phyloP scores from a whole-genome alignment of 2,329 filamentous ascomycete species.

The Magnaporthiopsis rhizophila region DNA sequence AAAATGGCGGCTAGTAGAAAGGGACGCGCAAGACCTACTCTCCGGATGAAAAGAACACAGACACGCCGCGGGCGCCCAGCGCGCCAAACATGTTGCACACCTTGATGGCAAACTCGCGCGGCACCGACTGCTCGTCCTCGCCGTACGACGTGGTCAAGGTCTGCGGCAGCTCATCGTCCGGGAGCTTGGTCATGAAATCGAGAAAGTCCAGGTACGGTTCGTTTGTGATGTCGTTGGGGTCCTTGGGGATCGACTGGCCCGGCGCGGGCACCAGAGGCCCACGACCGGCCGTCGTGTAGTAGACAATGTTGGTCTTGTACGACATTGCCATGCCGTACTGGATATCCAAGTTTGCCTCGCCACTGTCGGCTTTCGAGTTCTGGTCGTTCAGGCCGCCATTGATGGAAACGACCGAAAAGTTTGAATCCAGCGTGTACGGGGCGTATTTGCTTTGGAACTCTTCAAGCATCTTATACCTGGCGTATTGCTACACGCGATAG shows the following conservation, averaged over 20 bases:
- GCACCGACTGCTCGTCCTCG: constrained; percentile 48
- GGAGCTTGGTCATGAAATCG: constrained; percentile 36
- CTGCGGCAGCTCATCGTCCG: constrained; percentile 39
- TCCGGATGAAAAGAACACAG: constrained; percentile 41
- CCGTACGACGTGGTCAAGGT: constrained; percentile 53
- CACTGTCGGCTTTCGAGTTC: constrained; percentile 20
- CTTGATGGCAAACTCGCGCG: constrained; percentile 38
- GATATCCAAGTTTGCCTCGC: constrained; percentile 39
- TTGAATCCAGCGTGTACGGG: constrained; percentile 10
- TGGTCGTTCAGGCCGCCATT: constrained; percentile 38
- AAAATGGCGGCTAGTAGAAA: neutral
- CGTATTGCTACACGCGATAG: constrained; percentile 36
- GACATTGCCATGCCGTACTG: constrained; percentile 38
- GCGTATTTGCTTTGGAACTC: constrained; percentile 20
- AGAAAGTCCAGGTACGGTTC: constrained; percentile 51
- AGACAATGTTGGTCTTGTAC: constrained; percentile 34
- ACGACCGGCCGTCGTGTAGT: constrained; percentile 36
- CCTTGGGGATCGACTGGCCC: constrained; percentile 27
- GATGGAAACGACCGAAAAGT: constrained; percentile 29
- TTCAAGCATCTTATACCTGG: constrained; percentile 32
- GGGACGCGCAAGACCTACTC: constrained; percentile 23
- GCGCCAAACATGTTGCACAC: constrained; percentile 47
- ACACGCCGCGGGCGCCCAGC: constrained; percentile 42
- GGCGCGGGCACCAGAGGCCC: constrained; percentile 18
- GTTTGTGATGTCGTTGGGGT: constrained; percentile 31